Conservation (phyloP, 2,329 filamentous ascomycete species). For the Aspergillus sp. region DNA sequence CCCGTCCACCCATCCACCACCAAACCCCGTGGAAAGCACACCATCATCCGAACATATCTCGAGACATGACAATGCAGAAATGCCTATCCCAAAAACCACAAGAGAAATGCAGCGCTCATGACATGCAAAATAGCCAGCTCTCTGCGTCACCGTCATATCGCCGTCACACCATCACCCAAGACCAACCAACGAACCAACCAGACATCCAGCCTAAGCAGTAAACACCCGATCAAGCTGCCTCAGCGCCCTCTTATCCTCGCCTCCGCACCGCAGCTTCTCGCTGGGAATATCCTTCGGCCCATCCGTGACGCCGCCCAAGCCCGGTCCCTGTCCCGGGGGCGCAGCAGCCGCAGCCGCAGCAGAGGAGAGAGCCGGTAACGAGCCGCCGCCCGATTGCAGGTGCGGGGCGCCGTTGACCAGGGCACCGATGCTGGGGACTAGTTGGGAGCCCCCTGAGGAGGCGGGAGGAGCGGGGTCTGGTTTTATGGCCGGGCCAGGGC, state of each 20-base stretch:
- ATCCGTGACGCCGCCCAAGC: slow-evolving; percentile 15
- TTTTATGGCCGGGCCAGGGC: slow-evolving; percentile 10
- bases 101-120: too few species aligned
- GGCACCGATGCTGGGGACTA: slow-evolving; percentile 46
- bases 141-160: too few species aligned
- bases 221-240: slow-evolving; percentile 54
- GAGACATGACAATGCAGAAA: too few species aligned
- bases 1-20: too few species aligned
- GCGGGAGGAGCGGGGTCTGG: slow-evolving; percentile 16
- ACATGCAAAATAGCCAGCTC: too few species aligned
- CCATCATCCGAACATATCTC: too few species aligned
- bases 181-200: too few species aligned
- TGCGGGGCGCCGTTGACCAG: slow-evolving; percentile 32
- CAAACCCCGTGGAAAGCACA: too few species aligned
- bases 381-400: too few species aligned
- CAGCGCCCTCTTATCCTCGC: slow-evolving; percentile 56
- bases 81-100: too few species aligned
- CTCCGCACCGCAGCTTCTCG: slow-evolving; percentile 47
- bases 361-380: slow-evolving; percentile 16
- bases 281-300: slow-evolving; percentile 48
- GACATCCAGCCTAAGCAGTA: slow-evolving; percentile 20
- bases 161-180: too few species aligned
- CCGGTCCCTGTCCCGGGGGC: slow-evolving; percentile 1
- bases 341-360: slow-evolving; percentile 5
- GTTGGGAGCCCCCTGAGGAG: too few species aligned